Evolutionary conservation across 139 green algal species (phyloP).

Genomic region (Penium margaritaceum): DNA sequence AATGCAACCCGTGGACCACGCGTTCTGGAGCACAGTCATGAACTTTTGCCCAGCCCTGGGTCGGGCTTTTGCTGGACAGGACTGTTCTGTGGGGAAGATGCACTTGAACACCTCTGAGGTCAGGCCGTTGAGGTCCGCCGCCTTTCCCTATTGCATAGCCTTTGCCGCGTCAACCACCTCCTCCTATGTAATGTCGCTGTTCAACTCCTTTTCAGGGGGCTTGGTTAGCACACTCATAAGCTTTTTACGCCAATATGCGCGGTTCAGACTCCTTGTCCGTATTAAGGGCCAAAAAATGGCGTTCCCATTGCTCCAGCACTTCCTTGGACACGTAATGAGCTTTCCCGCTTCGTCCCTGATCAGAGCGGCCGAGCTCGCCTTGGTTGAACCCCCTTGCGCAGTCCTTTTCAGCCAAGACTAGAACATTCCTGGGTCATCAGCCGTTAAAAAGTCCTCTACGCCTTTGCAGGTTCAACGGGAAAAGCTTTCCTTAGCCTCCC

Average conservation of each 20-base stretch:
- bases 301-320: not conserved
- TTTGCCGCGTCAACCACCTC: not conserved
- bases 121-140: not conserved
- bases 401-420: no score
- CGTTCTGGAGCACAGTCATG: not conserved
- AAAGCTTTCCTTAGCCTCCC: no score
- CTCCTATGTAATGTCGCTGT: not conserved
- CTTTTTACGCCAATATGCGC: not conserved
- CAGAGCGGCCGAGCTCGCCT: no score
- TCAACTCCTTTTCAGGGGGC: not conserved
- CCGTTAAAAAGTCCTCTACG: no score
- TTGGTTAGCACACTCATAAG: not conserved
- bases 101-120: not conserved
- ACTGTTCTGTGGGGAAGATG: not conserved
- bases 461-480: no score
- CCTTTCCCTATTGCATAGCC: not conserved
- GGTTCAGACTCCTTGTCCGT: not conserved
- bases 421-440: no score
- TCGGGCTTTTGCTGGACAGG: not conserved
- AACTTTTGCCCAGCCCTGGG: not conserved
- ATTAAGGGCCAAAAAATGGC: not conserved
- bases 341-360: no score
- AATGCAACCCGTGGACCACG: not conserved
- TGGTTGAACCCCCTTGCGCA: no score
- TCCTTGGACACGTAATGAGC: no score